Evolutionary conservation across 139 green algal genomes (phyloP).

Genomic region (Pleodorina starrii): DNA sequence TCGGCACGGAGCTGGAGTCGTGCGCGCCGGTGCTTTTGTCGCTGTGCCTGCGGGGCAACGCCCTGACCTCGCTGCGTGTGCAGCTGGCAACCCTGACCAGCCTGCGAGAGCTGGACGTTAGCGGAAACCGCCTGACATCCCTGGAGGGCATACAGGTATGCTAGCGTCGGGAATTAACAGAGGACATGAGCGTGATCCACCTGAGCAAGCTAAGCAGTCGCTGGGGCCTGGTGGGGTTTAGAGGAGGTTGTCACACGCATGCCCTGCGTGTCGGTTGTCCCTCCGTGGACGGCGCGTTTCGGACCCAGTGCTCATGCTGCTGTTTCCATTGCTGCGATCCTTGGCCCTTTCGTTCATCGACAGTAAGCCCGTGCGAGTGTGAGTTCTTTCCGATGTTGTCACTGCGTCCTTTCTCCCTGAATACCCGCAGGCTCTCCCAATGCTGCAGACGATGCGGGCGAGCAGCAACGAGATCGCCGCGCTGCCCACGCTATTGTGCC

Average conservation of each 20-base stretch:
- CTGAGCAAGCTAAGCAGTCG: too few species aligned
- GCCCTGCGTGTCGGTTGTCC: too few species aligned
- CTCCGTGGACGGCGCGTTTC: too few species aligned
- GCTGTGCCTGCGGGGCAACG: not conserved
- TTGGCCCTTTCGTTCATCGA: too few species aligned
- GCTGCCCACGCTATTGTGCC: not conserved
- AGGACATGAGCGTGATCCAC: too few species aligned
- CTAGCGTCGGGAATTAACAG: too few species aligned
- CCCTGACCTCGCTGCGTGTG: not conserved
- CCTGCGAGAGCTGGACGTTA: slow-evolving; percentile 17
- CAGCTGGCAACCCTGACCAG: not conserved
- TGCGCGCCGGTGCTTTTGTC: not conserved
- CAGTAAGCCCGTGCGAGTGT: too few species aligned
- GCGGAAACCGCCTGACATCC: slow-evolving; percentile 16
- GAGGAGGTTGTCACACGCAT: too few species aligned
- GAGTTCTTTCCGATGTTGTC: not conserved
- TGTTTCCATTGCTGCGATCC: too few species aligned
- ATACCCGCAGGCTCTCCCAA: not conserved
- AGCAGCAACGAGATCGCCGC: not conserved
- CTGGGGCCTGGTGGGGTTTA: too few species aligned
- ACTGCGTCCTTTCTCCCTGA: not conserved
- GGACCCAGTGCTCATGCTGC: too few species aligned
- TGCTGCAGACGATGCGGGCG: slow-evolving; percentile 1
- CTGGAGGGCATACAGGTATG: slow-evolving; percentile 31
- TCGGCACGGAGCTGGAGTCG: not conserved